Percentiles rank a stretch among this genome's conserved stretches.
Conservation (phyloP, 2,329 filamentous ascomycete species). For the Botrytis sinoallii region DNA sequence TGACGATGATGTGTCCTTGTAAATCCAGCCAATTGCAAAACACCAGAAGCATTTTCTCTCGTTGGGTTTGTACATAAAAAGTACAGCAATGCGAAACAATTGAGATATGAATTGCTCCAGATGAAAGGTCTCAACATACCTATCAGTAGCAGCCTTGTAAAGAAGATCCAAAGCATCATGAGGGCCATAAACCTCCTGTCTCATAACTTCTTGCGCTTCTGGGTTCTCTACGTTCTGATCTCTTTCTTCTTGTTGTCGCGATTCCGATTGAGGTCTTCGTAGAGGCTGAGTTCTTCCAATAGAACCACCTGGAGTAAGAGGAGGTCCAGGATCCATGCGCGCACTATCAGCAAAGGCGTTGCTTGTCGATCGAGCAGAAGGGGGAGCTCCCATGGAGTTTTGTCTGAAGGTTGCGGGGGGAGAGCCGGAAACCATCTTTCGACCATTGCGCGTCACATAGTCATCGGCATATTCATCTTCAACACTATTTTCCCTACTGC, state of each 20-base stretch:
- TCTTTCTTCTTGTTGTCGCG: conserved; percentile 37
- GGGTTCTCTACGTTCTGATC: conserved; percentile 63
- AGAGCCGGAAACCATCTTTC: conserved; percentile 59
- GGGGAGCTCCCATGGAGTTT: conserved; percentile 38
- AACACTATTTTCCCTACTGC: conserved; percentile 48
- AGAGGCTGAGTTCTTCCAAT: conserved; percentile 65
- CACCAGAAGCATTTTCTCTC: background rate
- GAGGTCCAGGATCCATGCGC: conserved; percentile 40
- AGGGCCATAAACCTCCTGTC: conserved; percentile 76
- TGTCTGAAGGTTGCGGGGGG: conserved; percentile 36
- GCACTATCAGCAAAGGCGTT: conserved; percentile 24
- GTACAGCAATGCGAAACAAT: background rate
- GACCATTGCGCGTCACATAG: conserved; percentile 69
- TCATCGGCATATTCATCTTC: conserved; percentile 49
- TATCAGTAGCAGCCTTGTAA: conserved; percentile 77
- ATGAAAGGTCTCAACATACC: conserved; percentile 34
- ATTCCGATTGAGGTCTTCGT: conserved; percentile 53
- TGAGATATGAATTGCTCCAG: conserved; percentile 33
- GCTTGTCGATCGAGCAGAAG: conserved; percentile 33
- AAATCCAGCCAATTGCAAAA: background rate
- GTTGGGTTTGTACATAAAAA: conserved; percentile 36
- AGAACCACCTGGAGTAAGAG: conserved; percentile 64
- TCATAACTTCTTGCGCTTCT: conserved; percentile 63
- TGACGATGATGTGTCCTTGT: background rate
- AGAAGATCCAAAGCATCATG: conserved; percentile 90